Evolutionary conservation across 495 filamentous ascomycete genomes (phyloP).

Genomic region (Podospora pseudocomata): DNA sequence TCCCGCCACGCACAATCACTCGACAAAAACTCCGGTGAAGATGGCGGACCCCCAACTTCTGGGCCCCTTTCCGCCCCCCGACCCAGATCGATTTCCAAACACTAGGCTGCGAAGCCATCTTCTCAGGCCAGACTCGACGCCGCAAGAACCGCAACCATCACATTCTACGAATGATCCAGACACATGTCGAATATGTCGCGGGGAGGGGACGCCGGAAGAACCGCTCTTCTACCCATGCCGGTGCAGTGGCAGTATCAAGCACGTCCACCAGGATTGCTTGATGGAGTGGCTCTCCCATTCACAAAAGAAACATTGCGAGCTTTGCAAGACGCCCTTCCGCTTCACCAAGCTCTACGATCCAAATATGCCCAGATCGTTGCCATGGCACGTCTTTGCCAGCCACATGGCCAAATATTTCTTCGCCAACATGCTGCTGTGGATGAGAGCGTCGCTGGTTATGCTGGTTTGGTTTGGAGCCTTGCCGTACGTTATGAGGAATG

Average conservation of each 20-base stretch:
- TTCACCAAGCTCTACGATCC: conserved; percentile 97
- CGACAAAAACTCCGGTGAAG: background rate
- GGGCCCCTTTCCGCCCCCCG: background rate
- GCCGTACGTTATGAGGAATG: conserved; percentile 83
- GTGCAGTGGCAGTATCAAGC: conserved; percentile 97
- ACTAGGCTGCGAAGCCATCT: conserved; percentile 23
- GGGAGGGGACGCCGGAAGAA: conserved; percentile 78
- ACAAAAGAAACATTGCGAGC: conserved; percentile 98
- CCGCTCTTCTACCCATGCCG: conserved; percentile 97
- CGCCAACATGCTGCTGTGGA: conserved; percentile 68
- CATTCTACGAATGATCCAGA: conserved; percentile 49
- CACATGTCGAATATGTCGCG: conserved; percentile 92
- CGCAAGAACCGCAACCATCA: background rate
- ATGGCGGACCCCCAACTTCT: background rate
- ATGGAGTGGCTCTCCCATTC: conserved; percentile 98
- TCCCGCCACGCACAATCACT: background rate
- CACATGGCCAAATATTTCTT: conserved; percentile 69
- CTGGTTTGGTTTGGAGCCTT: conserved; percentile 86
- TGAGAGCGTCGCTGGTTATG: conserved; percentile 70
- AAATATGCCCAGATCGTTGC: conserved; percentile 81
- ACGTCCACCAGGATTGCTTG: conserved; percentile 93
- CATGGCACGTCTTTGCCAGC: conserved; percentile 70
- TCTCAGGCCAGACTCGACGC: background rate
- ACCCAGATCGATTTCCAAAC: conserved; percentile 24
- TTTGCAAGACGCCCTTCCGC: conserved; percentile 95